Evolutionary conservation across 176 grass and related monocot species (phyloP), one percentile per base, ranked within the genome.

Genomic region (Musa beccarii): DNA sequence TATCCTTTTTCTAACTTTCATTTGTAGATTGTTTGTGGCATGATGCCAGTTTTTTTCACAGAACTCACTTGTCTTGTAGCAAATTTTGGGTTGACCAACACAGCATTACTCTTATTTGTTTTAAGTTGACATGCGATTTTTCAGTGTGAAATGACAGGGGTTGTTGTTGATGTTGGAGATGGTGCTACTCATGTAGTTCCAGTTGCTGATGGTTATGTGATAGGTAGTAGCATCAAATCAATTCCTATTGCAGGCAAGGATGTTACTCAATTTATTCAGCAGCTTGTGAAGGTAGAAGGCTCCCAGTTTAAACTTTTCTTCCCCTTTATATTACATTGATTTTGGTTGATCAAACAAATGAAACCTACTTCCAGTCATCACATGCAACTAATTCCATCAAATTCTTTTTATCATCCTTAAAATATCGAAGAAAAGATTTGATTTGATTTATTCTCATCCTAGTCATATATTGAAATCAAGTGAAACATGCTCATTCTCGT

Each of bases 71-170:
- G 34, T 5, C 34, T 5, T 43, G 34, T 43, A 43, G 34, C 34
- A 43, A 43, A 43, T 43, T 26, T 23, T 64, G 63, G 10, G 10
- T 29, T 66, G 22, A 9, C 23, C 26, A 25, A 10, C 2, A 66
- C 12, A 13, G 13, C 2, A 24, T 26, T 26, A 9, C 11, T 14
- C 25, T 21, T 70, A 51, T 2, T 20, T 5, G 11, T 70, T 17
- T 10, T 34, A 88, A 86, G 59, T 76, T 88, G 24, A 34, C 23
- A 2, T 26, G 12, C 11, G 71, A 21, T 56, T 26, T 68, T 91
- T 88, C 90, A 99, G 95, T 99, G 95, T 91, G 95, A 99, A 89
- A 99, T 99, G 95, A 99, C 95, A 84, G 95, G 95, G 77, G 91
- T 99, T 75, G 88, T 99, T 67, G 91, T 99, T 67, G 95, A 99